Evolutionary conservation across 192 early-diverging fungal species (phyloP).

Genomic region (Gonapodya prolifera): DNA sequence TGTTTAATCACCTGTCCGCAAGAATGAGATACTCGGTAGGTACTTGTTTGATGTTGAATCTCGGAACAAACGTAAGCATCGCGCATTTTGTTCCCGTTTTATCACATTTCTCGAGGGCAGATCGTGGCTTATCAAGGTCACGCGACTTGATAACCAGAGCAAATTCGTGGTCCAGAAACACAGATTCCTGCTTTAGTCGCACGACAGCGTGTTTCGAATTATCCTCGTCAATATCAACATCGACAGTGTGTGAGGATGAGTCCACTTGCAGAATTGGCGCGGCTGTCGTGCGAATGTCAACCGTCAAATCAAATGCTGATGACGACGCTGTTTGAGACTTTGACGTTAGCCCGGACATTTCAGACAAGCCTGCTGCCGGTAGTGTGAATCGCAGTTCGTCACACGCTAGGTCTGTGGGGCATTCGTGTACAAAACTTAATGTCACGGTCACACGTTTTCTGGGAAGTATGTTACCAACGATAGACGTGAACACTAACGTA

Average conservation of each 20-base stretch:
- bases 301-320: background rate
- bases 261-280: background rate
- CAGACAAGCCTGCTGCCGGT: background rate
- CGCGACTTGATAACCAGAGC: background rate
- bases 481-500: background rate
- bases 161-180: background rate
- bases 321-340: background rate
- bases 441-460: background rate
- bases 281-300: background rate
- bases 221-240: background rate
- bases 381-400: background rate
- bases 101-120: background rate
- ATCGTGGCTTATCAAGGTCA: background rate
- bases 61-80: background rate
- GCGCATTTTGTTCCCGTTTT: background rate
- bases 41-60: background rate
- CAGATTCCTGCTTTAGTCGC: background rate
- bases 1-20: background rate
- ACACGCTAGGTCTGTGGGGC: background rate
- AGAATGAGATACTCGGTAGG: background rate
- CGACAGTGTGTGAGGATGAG: background rate
- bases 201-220: background rate
- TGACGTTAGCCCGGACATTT: background rate
- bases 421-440: background rate
- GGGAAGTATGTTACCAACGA: background rate